Evolutionary conservation across 306 rosid genomes (phyloP), one percentile per base, ranked within the genome.

Genomic region (Echinosophora koreensis): DNA sequence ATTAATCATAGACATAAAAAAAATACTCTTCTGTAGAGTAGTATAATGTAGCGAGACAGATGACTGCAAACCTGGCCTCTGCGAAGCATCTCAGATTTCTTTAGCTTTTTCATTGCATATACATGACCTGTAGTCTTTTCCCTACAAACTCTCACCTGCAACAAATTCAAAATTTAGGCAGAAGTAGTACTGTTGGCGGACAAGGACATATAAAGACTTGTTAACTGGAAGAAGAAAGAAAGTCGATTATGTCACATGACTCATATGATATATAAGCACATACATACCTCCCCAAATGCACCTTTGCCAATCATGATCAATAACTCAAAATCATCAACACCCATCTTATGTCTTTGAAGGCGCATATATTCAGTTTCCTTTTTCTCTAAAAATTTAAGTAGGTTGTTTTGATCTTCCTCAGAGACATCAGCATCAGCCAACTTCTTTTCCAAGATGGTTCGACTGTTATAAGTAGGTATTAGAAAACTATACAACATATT

Each of bases 11-110:
- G 41, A 16, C 47, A 42, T 14, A 30, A 17, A 44, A 58, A 5
- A 58, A 5, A 5, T 57, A 12, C 39, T 69, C 14, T 27, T 56
- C 4, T 13, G 5, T 8, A n/a, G 38, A 56, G 51, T 13, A 65
- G 41, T 28, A 85, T 56, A 65, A 78, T 64, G 17, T 16, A 42
- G 64, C 35, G 39, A 42, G 70, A 68, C 69, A 58, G 66, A 84
- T 80, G 67, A 60, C 50, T 18, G 11, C 37, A 78, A 86, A 95
- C 99, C 99, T 95, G 97, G 81, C 97, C 97, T 86, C 97, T 86
- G n/a, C 97, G 99, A 83, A 95, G 97, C 97, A 95, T 95, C 82
- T 95, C 99, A 27, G 97, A 90, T 85, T 95, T 95, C 87, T 95
- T 95, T 59, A 95, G 88, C 77, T 95, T 95, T 85, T 95, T 95